Evolutionary conservation across 306 rosid species (phyloP).

Genomic region (Citrullus colocynthis): DNA sequence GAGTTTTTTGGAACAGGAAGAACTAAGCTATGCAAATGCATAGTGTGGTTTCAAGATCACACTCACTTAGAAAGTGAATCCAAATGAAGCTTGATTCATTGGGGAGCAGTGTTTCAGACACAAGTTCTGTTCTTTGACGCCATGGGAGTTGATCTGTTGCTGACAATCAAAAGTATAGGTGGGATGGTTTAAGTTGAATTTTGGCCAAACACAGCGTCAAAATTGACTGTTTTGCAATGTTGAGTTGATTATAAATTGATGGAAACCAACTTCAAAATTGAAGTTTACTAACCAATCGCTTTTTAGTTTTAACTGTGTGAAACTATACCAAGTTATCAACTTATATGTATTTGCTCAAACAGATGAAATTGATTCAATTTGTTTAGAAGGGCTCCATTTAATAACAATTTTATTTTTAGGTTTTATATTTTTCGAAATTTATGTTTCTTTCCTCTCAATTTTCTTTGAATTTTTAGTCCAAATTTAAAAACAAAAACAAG

Average conservation of each 20-base stretch:
- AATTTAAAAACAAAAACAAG: no score
- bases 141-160: background rate
- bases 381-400: background rate
- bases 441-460: no score
- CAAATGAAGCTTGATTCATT: background rate
- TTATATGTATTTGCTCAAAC: background rate
- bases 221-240: background rate
- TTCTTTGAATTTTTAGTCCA: no score
- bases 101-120: background rate
- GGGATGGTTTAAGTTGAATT: background rate
- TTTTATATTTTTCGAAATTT: no score
- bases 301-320: background rate
- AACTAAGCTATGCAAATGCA: background rate
- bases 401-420: no score
- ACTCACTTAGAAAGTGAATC: no score
- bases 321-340: background rate
- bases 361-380: background rate
- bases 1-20: slow-evolving; percentile 7
- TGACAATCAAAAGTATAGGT: background rate
- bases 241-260: background rate
- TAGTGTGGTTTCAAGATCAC: background rate
- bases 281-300: background rate
- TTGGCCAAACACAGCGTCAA: background rate
- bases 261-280: background rate
- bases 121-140: background rate